These are phyloP conservation scores for Metarhizium rileyi DNA, from an alignment of 2,329 filamentous ascomycete genomes.

Conservation along the genomic window DNA sequence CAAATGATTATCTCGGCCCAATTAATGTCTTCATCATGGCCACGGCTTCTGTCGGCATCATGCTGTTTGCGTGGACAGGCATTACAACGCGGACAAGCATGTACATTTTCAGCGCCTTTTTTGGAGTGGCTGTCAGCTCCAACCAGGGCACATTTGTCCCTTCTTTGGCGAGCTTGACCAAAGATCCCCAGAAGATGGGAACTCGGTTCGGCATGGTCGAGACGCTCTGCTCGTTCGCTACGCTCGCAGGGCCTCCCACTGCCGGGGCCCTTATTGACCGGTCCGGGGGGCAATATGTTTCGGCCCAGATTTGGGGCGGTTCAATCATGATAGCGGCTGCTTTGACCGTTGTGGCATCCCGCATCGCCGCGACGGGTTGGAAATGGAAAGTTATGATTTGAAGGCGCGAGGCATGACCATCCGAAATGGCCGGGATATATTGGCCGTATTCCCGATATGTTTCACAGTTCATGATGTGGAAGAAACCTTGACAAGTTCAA, in stretches of 20 bases:
- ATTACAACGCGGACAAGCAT: constrained; percentile 30
- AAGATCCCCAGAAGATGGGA: constrained; percentile 33
- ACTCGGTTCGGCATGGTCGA: constrained; percentile 37
- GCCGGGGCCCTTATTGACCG: constrained; percentile 34
- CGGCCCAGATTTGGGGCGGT: constrained; percentile 38
- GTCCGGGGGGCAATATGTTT: constrained; percentile 28
- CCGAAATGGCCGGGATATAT: too few species aligned
- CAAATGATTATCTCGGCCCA: constrained; percentile 40
- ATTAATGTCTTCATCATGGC: constrained; percentile 45
- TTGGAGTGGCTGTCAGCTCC: constrained; percentile 32
- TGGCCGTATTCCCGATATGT: too few species aligned
- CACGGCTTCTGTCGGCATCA: constrained; percentile 31
- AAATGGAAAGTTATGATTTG: constrained; percentile 26
- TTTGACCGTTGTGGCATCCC: constrained; percentile 20
- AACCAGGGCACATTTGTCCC: constrained; percentile 32
- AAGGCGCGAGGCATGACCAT: neutral
- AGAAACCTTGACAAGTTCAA: too few species aligned
- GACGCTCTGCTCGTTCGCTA: constrained; percentile 30
- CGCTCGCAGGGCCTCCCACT: constrained; percentile 33
- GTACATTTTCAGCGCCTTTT: constrained; percentile 33
- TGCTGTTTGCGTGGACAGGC: constrained; percentile 46
- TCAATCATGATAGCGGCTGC: constrained; percentile 26
- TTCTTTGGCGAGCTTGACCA: constrained; percentile 31
- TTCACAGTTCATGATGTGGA: too few species aligned
- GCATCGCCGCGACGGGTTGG: constrained; percentile 25